Conservation (phyloP, 306 rosid genomes). For the Rosa multiflora region DNA sequence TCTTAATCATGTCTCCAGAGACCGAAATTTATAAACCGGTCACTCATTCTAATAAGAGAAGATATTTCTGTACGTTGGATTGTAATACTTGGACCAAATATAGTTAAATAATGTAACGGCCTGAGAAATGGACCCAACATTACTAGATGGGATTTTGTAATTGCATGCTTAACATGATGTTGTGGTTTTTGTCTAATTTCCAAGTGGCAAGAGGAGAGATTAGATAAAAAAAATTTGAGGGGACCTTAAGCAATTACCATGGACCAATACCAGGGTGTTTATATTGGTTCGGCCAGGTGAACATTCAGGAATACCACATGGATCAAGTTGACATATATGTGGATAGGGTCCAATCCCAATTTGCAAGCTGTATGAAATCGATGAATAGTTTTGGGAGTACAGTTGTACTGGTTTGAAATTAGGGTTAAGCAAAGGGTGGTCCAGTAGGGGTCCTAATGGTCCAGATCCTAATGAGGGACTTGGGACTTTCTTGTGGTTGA, state of each 20-base stretch:
- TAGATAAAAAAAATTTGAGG: not conserved
- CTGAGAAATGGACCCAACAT: slow-evolving; percentile 24
- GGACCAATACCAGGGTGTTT: slow-evolving; percentile 16
- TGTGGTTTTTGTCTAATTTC: slow-evolving; percentile 16
- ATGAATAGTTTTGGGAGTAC: slow-evolving; percentile 19
- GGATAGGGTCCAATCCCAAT: not conserved
- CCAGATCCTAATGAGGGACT: slow-evolving; percentile 24
- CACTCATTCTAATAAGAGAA: not conserved
- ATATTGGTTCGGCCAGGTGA: slow-evolving; percentile 24
- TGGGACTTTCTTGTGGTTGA: slow-evolving; percentile 23
- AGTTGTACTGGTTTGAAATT: slow-evolving; percentile 31
- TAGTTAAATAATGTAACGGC: not conserved
- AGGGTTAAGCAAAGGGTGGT: slow-evolving; percentile 38
- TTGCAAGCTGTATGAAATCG: slow-evolving; percentile 21
- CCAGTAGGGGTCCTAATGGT: slow-evolving; percentile 49
- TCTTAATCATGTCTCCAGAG: not conserved
- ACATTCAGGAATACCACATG: slow-evolving; percentile 26
- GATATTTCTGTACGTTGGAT: not conserved
- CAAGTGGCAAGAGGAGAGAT: slow-evolving; percentile 12
- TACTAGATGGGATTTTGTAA: slow-evolving; percentile 6
- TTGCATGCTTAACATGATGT: slow-evolving; percentile 7
- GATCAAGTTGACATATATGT: slow-evolving; percentile 6
- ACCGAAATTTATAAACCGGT: not conserved
- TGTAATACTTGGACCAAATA: not conserved
- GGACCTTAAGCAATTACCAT: slow-evolving; percentile 20